Evolutionary conservation across 805 yeast species (phyloP).

Genomic region (Ogataea methylovora): DNA sequence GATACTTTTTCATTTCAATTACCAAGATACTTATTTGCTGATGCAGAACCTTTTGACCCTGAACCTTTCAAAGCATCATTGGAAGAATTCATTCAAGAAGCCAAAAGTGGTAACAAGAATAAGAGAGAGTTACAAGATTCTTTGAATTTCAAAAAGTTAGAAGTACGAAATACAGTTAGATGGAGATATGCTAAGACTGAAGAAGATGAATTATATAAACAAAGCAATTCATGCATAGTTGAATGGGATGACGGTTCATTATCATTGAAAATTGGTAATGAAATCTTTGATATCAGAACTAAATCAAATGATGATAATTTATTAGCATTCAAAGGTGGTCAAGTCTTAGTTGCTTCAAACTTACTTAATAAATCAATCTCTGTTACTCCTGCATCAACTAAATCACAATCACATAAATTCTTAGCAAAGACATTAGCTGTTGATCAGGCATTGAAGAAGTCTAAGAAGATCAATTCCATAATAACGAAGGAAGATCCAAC

Average conservation of each 20-base stretch:
- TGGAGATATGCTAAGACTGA: constrained; percentile 86
- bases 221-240: constrained; percentile 82
- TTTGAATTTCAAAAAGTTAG: constrained; percentile 23
- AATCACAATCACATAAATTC: constrained; percentile 72
- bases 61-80: constrained; percentile 40
- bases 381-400: constrained; percentile 86
- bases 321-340: constrained; percentile 65
- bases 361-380: constrained; percentile 57
- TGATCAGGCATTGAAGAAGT: constrained; percentile 35
- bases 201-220: constrained; percentile 68
- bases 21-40: constrained; percentile 78
- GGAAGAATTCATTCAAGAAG: constrained; percentile 30
- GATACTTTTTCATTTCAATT: constrained; percentile 44
- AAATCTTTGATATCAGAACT: constrained; percentile 70
- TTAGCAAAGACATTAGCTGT: constrained; percentile 64
- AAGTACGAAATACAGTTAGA: constrained; percentile 61
- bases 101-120: constrained; percentile 30
- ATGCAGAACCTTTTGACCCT: constrained; percentile 84
- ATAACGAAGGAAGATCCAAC: constrained; percentile 60
- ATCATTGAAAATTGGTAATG: constrained; percentile 82
- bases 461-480: constrained; percentile 41
- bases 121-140: constrained; percentile 50
- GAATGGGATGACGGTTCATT: constrained; percentile 93
- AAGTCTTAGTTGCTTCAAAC: constrained; percentile 63
- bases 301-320: constrained; percentile 64